These are phyloP conservation scores for Zymoseptoria brevis DNA, from an alignment of 2,329 filamentous ascomycete genomes.

Conservation along the genomic window DNA sequence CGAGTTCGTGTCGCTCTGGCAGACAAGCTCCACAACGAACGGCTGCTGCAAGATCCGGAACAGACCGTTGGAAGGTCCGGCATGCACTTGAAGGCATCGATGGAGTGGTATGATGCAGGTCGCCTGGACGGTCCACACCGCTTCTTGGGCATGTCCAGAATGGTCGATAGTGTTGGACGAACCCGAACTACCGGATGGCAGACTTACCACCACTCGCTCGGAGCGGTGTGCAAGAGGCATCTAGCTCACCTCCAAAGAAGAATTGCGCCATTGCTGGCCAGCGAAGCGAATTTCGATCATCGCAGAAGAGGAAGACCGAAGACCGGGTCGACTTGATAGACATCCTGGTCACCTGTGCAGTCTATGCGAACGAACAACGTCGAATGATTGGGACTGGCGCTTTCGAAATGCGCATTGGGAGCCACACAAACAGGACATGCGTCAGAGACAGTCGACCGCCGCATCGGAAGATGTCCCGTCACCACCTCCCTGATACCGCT, in stretches of 20 bases:
- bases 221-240: neutral
- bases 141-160: neutral
- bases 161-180: neutral
- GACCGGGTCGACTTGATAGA: neutral
- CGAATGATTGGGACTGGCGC: too few relatives aligned
- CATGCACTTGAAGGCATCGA: neutral
- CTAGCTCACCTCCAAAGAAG: neutral
- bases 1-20: neutral
- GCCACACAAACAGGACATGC: neutral
- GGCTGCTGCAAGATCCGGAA: neutral
- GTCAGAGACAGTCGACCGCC: neutral
- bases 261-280: neutral
- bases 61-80: neutral
- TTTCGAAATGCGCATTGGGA: too few relatives aligned
- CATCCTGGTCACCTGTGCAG: neutral
- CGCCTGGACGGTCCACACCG: neutral
- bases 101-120: neutral
- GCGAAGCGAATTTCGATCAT: neutral
- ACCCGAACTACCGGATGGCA: neutral
- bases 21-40: neutral
- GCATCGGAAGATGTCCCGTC: neutral
- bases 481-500: neutral
- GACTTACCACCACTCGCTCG: neutral
- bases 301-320: neutral
- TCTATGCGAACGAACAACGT: too few relatives aligned